These are phyloP conservation scores for Cucumis sativus DNA, from an alignment of 306 rosid genomes.

Conservation along the genomic window DNA sequence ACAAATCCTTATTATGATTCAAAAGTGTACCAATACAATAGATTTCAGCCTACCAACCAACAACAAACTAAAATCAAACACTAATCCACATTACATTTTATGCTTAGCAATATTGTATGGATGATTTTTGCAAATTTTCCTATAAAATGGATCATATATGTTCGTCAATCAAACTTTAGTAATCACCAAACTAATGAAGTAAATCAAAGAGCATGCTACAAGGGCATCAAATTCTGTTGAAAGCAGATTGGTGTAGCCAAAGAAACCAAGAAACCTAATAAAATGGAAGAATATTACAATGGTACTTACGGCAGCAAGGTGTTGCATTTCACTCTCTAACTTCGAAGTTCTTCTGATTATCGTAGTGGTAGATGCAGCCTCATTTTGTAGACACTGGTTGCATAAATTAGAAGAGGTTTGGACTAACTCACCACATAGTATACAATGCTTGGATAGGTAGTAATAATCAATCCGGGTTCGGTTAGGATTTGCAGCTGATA, in stretches of 20 bases:
- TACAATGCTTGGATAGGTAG: constrained; percentile 85
- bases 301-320: constrained; percentile 67
- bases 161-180: neutral
- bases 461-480: constrained; percentile 80
- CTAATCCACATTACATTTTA: neutral
- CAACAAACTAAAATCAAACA: neutral
- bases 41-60: neutral
- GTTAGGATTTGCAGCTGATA: constrained; percentile 30
- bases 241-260: neutral
- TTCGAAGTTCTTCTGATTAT: constrained; percentile 59
- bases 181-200: neutral
- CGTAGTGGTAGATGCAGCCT: constrained; percentile 49
- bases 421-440: constrained; percentile 70
- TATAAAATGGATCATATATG: neutral
- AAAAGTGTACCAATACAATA: neutral
- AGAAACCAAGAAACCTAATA: neutral
- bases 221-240: neutral
- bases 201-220: neutral
- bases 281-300: neutral
- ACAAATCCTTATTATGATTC: neutral
- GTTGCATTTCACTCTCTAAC: constrained; percentile 81
- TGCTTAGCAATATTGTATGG: neutral
- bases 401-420: constrained; percentile 66
- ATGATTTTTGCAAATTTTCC: neutral
- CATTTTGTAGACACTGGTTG: constrained; percentile 45